Evolutionary conservation across 176 grass and related monocot genomes (phyloP).

Genomic region (Puccinellia tenuiflora): DNA sequence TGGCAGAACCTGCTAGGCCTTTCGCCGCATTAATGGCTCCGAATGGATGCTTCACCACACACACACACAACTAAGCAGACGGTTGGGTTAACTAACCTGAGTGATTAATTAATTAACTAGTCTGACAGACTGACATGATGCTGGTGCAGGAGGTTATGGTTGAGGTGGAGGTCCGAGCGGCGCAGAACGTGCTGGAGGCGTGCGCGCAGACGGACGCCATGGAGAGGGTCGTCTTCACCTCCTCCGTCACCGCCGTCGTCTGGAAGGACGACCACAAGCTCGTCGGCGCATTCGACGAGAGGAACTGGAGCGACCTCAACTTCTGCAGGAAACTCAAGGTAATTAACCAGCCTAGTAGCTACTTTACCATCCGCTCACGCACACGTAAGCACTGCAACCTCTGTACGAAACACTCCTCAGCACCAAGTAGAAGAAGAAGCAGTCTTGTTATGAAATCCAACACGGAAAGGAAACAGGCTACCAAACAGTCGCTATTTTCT

Average conservation of each 20-base stretch:
- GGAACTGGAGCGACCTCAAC: constrained; percentile 78
- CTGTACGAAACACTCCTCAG: no score
- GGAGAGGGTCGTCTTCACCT: constrained; percentile 86
- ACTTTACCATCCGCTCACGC: no score
- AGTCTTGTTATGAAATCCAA: neutral
- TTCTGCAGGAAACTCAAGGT: constrained; percentile 81
- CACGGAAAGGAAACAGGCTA: neutral
- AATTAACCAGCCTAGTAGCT: neutral
- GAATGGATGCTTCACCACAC: neutral
- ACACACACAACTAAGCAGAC: neutral
- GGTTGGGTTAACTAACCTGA: neutral
- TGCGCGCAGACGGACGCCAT: constrained; percentile 74
- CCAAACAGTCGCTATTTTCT: neutral
- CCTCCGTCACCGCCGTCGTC: constrained; percentile 82
- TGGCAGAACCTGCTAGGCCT: neutral
- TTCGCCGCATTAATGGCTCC: constrained; percentile 26
- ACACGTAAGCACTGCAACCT: no score
- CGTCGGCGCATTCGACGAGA: constrained; percentile 43
- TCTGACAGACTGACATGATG: neutral
- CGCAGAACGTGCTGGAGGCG: constrained; percentile 96
- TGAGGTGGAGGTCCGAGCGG: constrained; percentile 74
- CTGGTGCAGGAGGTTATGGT: constrained; percentile 48
- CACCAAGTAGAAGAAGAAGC: neutral
- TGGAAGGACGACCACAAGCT: constrained; percentile 48
- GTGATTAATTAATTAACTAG: neutral